These are phyloP conservation scores for Rhizoclosmatium globosum DNA, from an alignment of 192 early-diverging fungal genomes.

Conservation along the genomic window DNA sequence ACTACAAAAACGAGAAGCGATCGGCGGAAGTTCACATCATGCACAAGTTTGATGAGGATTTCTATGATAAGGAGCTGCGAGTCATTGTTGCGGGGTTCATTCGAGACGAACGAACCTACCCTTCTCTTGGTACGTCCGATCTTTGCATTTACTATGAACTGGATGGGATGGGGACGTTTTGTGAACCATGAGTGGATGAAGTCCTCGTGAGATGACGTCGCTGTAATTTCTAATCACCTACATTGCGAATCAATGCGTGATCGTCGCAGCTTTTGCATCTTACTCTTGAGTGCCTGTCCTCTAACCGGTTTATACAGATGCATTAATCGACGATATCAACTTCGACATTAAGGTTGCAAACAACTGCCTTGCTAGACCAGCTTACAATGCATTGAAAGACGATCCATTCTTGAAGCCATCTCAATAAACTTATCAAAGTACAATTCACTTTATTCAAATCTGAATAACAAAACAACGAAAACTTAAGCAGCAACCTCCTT, in stretches of 20 bases:
- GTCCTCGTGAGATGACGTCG: background rate
- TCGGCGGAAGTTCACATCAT: constrained; percentile 98
- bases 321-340: constrained; percentile 91
- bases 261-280: no score
- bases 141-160: no score
- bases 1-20: constrained; percentile 95
- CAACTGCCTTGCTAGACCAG: constrained; percentile 67
- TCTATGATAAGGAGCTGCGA: constrained; percentile 86
- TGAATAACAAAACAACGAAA: background rate
- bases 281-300: no score
- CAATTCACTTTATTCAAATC: background rate
- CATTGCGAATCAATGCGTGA: background rate
- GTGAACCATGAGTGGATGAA: background rate
- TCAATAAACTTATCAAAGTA: background rate
- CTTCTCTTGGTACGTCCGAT: constrained; percentile 70
- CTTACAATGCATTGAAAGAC: constrained; percentile 58
- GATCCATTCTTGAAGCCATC: constrained; percentile 26
- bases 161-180: no score
- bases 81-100: constrained; percentile 90
- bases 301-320: constrained; percentile 63
- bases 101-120: constrained; percentile 89
- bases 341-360: constrained; percentile 84
- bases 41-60: constrained; percentile 85
- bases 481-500: constrained; percentile 12
- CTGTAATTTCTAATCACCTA: background rate